Evolutionary conservation across 352 stramenopile species (phyloP).

Genomic region (Phytopythium delawarense): DNA sequence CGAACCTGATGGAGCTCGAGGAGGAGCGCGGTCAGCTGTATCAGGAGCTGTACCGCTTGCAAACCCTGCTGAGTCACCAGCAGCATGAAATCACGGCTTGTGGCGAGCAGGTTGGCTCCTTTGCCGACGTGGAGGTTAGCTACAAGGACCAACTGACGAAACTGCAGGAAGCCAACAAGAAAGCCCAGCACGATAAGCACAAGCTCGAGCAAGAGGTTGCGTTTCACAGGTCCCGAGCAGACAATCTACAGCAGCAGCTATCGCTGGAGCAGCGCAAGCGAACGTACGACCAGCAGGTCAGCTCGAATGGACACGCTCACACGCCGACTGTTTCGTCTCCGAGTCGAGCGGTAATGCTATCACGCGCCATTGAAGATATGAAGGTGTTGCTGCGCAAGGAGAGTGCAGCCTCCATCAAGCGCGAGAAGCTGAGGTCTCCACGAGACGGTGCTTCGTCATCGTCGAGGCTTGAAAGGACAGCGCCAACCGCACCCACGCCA

Average conservation of each 20-base stretch:
- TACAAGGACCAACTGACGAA: constrained; percentile 29
- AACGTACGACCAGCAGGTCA: constrained; percentile 41
- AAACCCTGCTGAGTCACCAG: constrained; percentile 24
- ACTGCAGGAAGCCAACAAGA: constrained; percentile 38
- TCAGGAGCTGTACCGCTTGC: constrained; percentile 31
- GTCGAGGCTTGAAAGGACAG: background rate
- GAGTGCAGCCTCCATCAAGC: constrained; percentile 21
- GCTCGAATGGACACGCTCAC: constrained; percentile 14
- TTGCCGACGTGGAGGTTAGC: constrained; percentile 26
- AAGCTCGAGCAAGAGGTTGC: constrained; percentile 45
- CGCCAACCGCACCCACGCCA: background rate
- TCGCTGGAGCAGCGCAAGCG: constrained; percentile 46
- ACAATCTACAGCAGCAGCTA: constrained; percentile 44
- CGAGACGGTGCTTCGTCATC: background rate
- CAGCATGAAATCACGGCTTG: constrained; percentile 26
- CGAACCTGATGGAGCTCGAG: constrained; percentile 55
- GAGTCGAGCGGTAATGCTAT: constrained; percentile 19
- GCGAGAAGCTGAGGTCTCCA: constrained; percentile 25
- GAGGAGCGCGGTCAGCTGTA: constrained; percentile 49
- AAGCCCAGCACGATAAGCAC: constrained; percentile 28
- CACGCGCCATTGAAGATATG: constrained; percentile 36
- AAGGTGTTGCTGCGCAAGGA: constrained; percentile 28
- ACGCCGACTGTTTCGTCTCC: constrained; percentile 9
- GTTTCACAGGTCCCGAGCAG: constrained; percentile 27
- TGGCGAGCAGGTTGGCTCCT: constrained; percentile 19